phyloP scores from a whole-genome alignment of 2,329 filamentous ascomycete species.

The Pseudonectria foliicola region DNA sequence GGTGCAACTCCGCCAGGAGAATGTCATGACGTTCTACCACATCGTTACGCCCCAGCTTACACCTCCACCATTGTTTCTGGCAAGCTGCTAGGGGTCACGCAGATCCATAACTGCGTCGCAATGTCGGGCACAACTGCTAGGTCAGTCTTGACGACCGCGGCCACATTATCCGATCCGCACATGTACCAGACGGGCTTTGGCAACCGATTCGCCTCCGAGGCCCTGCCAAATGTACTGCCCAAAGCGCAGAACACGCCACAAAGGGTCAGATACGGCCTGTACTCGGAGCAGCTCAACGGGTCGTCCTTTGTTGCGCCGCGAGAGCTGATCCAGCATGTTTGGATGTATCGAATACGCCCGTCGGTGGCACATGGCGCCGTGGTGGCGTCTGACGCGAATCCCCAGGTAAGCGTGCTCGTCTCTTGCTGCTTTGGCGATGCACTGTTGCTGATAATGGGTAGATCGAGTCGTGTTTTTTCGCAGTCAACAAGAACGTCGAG shows the following conservation, averaged over 20 bases:
- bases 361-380: slow-evolving; percentile 25
- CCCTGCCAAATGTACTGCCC: slow-evolving; percentile 37
- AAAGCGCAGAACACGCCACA: slow-evolving; percentile 38
- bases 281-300: slow-evolving; percentile 43
- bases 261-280: slow-evolving; percentile 32
- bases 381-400: slow-evolving; percentile 16
- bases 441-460: not conserved
- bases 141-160: slow-evolving; percentile 11
- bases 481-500: slow-evolving; percentile 38
- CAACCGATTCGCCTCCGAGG: slow-evolving; percentile 42
- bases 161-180: slow-evolving; percentile 31
- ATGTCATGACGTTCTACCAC: too few relatives aligned
- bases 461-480: slow-evolving; percentile 37
- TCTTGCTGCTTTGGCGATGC: not conserved
- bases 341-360: slow-evolving; percentile 27
- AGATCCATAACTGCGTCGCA: not conserved
- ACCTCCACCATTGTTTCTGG: too few relatives aligned
- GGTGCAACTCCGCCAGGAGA: too few relatives aligned
- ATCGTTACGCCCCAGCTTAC: too few relatives aligned
- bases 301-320: slow-evolving; percentile 27
- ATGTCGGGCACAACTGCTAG: slow-evolving; percentile 13
- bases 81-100: too few relatives aligned
- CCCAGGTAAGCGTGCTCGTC: slow-evolving; percentile 13
- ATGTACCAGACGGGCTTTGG: slow-evolving; percentile 51
- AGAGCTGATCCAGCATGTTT: slow-evolving; percentile 23